Conservation (phyloP, 148 eudicot genomes). For the Arctostaphylos glauca region DNA sequence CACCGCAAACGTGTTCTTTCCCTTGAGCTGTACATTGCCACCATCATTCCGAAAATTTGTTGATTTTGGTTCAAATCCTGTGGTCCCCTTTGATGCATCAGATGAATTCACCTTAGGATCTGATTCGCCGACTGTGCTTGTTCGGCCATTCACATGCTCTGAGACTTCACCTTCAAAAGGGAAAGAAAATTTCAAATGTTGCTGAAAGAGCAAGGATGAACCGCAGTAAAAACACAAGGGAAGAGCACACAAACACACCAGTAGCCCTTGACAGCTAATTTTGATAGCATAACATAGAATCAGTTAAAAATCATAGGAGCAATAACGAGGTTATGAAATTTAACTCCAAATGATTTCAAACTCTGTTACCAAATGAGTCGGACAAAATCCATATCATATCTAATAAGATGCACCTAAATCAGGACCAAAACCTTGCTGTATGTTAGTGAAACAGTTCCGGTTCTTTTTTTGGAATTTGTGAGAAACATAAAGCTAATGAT, state of each 20-base stretch:
- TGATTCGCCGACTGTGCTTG: conserved; percentile 12
- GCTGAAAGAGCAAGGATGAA: neutral
- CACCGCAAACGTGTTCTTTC: conserved; percentile 80
- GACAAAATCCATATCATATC: neutral
- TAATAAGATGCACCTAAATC: neutral
- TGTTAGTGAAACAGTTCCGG: neutral
- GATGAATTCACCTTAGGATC: conserved; percentile 20
- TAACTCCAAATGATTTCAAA: neutral
- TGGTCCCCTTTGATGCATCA: conserved; percentile 16
- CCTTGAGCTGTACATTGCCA: conserved; percentile 50
- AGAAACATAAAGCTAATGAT: neutral
- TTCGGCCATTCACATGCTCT: conserved; percentile 13
- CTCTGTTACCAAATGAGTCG: neutral
- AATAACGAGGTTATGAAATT: neutral
- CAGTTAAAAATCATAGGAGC: neutral
- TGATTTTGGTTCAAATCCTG: conserved; percentile 12
- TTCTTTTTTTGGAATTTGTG: neutral
- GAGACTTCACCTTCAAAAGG: conserved; percentile 3
- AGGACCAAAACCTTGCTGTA: neutral
- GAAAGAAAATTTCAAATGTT: neutral
- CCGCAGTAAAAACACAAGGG: neutral
- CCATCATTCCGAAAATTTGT: conserved; percentile 18
- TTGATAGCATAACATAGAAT: neutral
- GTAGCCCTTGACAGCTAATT: neutral
- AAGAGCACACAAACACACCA: neutral